Evolutionary conservation across 1,284 basidiomycete species (phyloP).

Genomic region (Neolentinus lepideus): DNA sequence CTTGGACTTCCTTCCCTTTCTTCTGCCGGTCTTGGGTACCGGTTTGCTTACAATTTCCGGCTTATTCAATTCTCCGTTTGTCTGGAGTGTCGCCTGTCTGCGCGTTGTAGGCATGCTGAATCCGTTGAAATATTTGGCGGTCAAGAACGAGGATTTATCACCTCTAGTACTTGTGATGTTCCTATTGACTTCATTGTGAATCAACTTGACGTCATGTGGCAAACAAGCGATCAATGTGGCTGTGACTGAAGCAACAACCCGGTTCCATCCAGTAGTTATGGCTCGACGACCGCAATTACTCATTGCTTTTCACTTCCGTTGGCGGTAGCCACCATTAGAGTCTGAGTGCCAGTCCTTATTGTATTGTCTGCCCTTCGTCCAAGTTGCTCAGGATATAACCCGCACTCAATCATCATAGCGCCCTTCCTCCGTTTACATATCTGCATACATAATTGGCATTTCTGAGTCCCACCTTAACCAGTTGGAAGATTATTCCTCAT

Average conservation of each 20-base stretch:
- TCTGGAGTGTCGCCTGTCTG: conserved; percentile 17
- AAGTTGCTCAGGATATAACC: background rate
- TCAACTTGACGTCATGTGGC: background rate
- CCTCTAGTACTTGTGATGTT: conserved; percentile 5
- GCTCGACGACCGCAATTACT: too few species aligned
- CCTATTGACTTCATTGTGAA: conserved; percentile 3
- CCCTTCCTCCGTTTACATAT: background rate
- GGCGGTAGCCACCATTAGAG: too few species aligned
- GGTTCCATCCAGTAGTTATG: too few species aligned
- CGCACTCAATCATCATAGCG: background rate
- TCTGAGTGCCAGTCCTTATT: too few species aligned
- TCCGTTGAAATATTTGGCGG: background rate
- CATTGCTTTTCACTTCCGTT: too few species aligned
- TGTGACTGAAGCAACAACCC: background rate
- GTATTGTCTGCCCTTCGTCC: too few species aligned
- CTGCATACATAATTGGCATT: background rate
- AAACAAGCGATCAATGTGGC: conserved; percentile 5
- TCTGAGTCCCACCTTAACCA: background rate
- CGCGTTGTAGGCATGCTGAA: conserved; percentile 24
- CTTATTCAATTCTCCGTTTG: background rate
- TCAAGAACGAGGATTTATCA: background rate
- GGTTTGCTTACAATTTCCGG: background rate
- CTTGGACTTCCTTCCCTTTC: conserved; percentile 6
- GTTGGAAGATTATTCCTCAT: background rate
- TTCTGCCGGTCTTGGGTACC: conserved; percentile 3